Evolutionary conservation across 2,329 filamentous ascomycete genomes (phyloP).

Genomic region (Stemphylium vesicarium): DNA sequence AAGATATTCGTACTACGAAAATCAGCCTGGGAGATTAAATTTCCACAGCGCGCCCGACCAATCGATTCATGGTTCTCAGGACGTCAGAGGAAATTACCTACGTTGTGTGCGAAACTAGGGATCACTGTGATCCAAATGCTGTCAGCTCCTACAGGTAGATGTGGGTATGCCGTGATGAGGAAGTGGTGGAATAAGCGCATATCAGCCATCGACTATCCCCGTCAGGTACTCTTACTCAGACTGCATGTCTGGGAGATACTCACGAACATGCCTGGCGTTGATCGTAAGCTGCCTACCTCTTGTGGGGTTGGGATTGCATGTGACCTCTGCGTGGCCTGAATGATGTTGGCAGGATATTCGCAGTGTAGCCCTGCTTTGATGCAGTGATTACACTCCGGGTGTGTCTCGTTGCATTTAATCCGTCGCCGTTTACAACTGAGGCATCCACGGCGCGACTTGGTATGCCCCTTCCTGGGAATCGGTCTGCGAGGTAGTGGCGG

Average conservation of each 20-base stretch:
- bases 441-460: constrained; percentile 69
- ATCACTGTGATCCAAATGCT: constrained; percentile 71
- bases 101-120: constrained; percentile 70
- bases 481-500: constrained; percentile 42
- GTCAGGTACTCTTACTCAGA: constrained; percentile 20
- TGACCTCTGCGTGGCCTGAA: constrained; percentile 35
- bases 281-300: constrained; percentile 37
- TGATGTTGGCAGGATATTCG: constrained; percentile 62
- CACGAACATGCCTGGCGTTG: constrained; percentile 43
- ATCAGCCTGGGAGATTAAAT: constrained; percentile 10
- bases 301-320: constrained; percentile 32
- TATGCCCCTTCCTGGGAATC: constrained; percentile 63
- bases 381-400: constrained; percentile 68
- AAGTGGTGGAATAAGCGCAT: constrained; percentile 76
- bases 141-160: constrained; percentile 70
- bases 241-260: constrained; percentile 24
- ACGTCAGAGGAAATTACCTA: constrained; percentile 44
- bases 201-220: constrained; percentile 55
- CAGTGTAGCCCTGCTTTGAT: constrained; percentile 67
- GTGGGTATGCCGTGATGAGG: constrained; percentile 65
- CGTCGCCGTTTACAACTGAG: constrained; percentile 71
- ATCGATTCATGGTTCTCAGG: neutral
- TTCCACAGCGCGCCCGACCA: too few species aligned
- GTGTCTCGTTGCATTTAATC: constrained; percentile 74
- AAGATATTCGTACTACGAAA: constrained; percentile 64